Conservation (phyloP, 495 filamentous ascomycete genomes). For the Parachaetomium inaequale region DNA sequence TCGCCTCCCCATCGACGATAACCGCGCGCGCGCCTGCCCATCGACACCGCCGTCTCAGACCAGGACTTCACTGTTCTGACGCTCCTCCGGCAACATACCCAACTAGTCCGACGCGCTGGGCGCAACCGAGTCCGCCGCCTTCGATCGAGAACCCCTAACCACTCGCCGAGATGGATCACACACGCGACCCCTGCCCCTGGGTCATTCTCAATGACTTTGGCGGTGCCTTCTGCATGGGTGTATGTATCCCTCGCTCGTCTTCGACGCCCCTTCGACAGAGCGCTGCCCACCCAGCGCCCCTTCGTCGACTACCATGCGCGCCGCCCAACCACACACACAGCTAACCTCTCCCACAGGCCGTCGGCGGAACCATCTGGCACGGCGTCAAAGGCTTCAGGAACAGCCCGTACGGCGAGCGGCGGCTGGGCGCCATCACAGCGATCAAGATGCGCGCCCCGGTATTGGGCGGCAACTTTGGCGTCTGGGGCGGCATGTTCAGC, state of each 20-base stretch:
- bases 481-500: slow-evolving; percentile 90
- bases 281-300: not conserved
- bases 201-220: slow-evolving; percentile 95
- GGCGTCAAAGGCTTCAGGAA: slow-evolving; percentile 96
- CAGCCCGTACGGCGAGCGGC: slow-evolving; percentile 82
- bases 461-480: slow-evolving; percentile 92
- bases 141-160: not conserved
- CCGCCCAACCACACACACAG: not conserved
- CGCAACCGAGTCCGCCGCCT: not conserved
- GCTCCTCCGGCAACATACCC: not conserved
- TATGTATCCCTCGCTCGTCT: slow-evolving; percentile 45
- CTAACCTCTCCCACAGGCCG: slow-evolving; percentile 50
- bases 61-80: not conserved
- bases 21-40: not conserved
- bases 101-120: not conserved
- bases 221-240: slow-evolving; percentile 95
- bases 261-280: not conserved
- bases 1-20: slow-evolving; percentile 7
- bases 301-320: not conserved
- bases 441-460: slow-evolving; percentile 97
- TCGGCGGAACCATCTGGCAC: slow-evolving; percentile 96
- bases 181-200: slow-evolving; percentile 91
- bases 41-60: not conserved
- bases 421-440: slow-evolving; percentile 93
- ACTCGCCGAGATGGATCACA: slow-evolving; percentile 65